Evolutionary conservation across 306 rosid species (phyloP).

Genomic region (Cercis canadensis): DNA sequence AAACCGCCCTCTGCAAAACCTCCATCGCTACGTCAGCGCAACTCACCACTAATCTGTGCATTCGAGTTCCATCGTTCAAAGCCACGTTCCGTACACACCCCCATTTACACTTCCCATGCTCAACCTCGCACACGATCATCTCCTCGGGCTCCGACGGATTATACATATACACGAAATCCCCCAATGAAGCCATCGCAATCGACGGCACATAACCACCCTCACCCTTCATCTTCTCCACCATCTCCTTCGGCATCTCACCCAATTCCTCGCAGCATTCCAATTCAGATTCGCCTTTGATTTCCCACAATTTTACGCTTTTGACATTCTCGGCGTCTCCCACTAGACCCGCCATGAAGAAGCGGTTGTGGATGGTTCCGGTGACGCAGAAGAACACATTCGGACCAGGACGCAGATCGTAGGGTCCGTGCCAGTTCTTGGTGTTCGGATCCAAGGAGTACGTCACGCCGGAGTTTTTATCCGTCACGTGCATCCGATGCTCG

Average conservation of each 20-base stretch:
- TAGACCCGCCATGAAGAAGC: slow-evolving; percentile 59
- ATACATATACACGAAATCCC: slow-evolving; percentile 51
- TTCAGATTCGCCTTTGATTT: slow-evolving; percentile 45
- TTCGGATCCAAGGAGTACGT: slow-evolving; percentile 56
- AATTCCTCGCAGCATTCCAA: slow-evolving; percentile 39
- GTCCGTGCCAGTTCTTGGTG: slow-evolving; percentile 59
- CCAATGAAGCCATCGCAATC: slow-evolving; percentile 48
- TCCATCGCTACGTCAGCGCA: slow-evolving; percentile 51
- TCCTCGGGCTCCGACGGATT: slow-evolving; percentile 45
- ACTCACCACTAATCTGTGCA: slow-evolving; percentile 56
- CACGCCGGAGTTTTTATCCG: slow-evolving; percentile 56
- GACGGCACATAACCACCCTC: slow-evolving; percentile 50
- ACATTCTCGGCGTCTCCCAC: slow-evolving; percentile 48
- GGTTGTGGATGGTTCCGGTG: slow-evolving; percentile 37
- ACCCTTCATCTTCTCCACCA: slow-evolving; percentile 53
- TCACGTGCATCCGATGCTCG: slow-evolving; percentile 48
- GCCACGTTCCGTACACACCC: slow-evolving; percentile 47
- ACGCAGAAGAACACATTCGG: slow-evolving; percentile 27
- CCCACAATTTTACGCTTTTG: slow-evolving; percentile 58
- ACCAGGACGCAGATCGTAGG: slow-evolving; percentile 52
- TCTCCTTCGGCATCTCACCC: slow-evolving; percentile 71
- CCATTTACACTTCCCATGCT: slow-evolving; percentile 52
- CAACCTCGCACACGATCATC: slow-evolving; percentile 56
- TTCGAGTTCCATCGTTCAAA: slow-evolving; percentile 27
- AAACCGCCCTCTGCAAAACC: slow-evolving; percentile 48